phyloP scores from a whole-genome alignment of 108 stramenopile genomes.

The Skeletonema grethae region DNA sequence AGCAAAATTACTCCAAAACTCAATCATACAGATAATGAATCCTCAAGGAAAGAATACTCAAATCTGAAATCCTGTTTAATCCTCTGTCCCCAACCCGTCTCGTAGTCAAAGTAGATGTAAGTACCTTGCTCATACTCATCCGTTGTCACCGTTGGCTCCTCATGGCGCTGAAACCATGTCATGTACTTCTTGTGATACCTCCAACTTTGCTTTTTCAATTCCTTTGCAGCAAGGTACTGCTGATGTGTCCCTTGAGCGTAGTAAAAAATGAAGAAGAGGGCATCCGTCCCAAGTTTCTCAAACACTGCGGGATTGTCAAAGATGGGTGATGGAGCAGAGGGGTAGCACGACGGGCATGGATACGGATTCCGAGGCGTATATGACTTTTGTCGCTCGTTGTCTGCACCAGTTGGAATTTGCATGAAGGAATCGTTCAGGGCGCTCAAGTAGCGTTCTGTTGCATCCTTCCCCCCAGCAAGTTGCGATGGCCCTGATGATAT shows the following conservation, averaged over 20 bases:
- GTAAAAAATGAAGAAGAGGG: slow-evolving; percentile 99
- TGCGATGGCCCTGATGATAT: slow-evolving; percentile 13
- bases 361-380: slow-evolving; percentile 96
- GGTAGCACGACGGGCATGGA: slow-evolving; percentile 88
- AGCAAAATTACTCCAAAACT: not conserved
- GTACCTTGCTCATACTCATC: slow-evolving; percentile 99
- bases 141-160: slow-evolving; percentile 95
- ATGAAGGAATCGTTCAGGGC: slow-evolving; percentile 72
- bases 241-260: slow-evolving; percentile 98
- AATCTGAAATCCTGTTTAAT: slow-evolving; percentile 98
- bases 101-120: slow-evolving; percentile 99
- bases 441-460: slow-evolving; percentile 42
- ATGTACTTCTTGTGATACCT: slow-evolving; percentile 99
- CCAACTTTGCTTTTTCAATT: slow-evolving; percentile 98
- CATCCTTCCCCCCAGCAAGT: slow-evolving; percentile 26
- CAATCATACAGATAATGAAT: slow-evolving; percentile 69
- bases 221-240: slow-evolving; percentile 97
- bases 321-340: slow-evolving; percentile 77
- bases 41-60: slow-evolving; percentile 96
- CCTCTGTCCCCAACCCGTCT: slow-evolving; percentile 97
- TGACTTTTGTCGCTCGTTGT: slow-evolving; percentile 63
- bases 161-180: slow-evolving; percentile 99
- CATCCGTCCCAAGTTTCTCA: slow-evolving; percentile 95
- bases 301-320: slow-evolving; percentile 95
- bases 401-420: slow-evolving; percentile 66